Evolutionary conservation across 305 asterid genomes (phyloP).

Genomic region (Solanum hybrid): DNA sequence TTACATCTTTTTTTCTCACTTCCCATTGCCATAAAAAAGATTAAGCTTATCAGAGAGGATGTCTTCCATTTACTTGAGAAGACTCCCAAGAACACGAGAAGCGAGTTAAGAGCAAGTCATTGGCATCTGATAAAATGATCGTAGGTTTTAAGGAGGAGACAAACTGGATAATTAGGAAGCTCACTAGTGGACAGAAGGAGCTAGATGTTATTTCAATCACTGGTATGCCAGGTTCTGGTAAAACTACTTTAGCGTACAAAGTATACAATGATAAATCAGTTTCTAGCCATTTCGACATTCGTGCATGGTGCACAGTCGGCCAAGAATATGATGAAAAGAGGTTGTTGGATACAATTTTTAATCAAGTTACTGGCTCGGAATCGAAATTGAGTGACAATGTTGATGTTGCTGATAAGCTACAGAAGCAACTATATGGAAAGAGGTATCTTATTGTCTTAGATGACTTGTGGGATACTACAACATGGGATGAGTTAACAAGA

Average conservation of each 20-base stretch:
- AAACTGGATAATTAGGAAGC: no score
- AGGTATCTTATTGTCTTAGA: neutral
- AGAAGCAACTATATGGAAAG: neutral
- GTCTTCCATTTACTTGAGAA: neutral
- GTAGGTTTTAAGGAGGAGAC: neutral
- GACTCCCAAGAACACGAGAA: neutral
- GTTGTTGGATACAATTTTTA: neutral
- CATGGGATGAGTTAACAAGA: neutral
- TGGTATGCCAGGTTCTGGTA: neutral
- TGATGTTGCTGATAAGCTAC: neutral
- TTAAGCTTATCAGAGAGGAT: neutral
- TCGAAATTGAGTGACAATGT: neutral
- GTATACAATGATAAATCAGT: neutral
- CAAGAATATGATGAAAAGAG: neutral
- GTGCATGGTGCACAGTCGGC: neutral
- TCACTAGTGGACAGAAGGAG: neutral
- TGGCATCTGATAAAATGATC: neutral
- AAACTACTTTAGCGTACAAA: neutral
- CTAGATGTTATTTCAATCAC: neutral
- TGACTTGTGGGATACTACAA: neutral
- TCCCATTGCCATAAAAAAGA: neutral
- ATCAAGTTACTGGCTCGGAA: neutral
- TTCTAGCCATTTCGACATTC: neutral
- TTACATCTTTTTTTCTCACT: neutral
- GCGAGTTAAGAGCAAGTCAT: neutral